A percentile compares a stretch with the other conserved stretches of the same genome.
These are phyloP conservation scores for Rostrohypoxylon terebratum DNA, from an alignment of 495 filamentous ascomycete species.

Conservation along the genomic window DNA sequence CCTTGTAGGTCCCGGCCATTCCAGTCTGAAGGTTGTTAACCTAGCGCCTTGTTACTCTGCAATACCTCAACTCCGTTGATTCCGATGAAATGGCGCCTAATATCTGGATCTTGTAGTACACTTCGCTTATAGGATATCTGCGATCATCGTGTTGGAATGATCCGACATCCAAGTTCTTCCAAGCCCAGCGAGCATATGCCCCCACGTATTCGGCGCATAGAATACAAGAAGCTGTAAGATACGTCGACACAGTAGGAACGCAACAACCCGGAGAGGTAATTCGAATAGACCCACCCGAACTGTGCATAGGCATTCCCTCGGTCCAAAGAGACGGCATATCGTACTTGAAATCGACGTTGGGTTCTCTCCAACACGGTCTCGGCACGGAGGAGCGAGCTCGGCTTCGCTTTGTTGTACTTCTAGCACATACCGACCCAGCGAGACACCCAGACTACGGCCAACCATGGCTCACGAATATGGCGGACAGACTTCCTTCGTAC, in stretches of 20 bases:
- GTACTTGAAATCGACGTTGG: slow-evolving; percentile 64
- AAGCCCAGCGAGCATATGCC: slow-evolving; percentile 33
- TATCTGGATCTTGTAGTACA: slow-evolving; percentile 20
- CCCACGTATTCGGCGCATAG: slow-evolving; percentile 42
- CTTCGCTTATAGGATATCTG: slow-evolving; percentile 33
- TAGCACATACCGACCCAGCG: slow-evolving; percentile 62
- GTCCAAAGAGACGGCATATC: slow-evolving; percentile 44
- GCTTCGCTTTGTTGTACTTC: slow-evolving; percentile 64
- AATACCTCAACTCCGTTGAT: not conserved
- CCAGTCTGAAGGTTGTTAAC: too few relatives aligned
- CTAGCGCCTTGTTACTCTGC: not conserved
- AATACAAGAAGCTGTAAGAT: slow-evolving; percentile 39
- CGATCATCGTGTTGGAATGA: slow-evolving; percentile 43
- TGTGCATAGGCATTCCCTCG: slow-evolving; percentile 52
- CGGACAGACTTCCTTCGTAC: slow-evolving; percentile 63
- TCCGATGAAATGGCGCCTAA: slow-evolving; percentile 1
- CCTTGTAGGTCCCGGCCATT: slow-evolving; percentile 24
- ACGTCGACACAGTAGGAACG: slow-evolving; percentile 26
- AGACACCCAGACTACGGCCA: slow-evolving; percentile 63
- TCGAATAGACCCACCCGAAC: slow-evolving; percentile 17
- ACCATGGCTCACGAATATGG: slow-evolving; percentile 61
- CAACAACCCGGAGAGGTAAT: not conserved
- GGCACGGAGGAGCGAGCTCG: slow-evolving; percentile 58
- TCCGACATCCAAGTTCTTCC: slow-evolving; percentile 48
- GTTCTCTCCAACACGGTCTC: slow-evolving; percentile 63